Conservation (phyloP, 306 rosid genomes). For the Medicago ruthenica region DNA sequence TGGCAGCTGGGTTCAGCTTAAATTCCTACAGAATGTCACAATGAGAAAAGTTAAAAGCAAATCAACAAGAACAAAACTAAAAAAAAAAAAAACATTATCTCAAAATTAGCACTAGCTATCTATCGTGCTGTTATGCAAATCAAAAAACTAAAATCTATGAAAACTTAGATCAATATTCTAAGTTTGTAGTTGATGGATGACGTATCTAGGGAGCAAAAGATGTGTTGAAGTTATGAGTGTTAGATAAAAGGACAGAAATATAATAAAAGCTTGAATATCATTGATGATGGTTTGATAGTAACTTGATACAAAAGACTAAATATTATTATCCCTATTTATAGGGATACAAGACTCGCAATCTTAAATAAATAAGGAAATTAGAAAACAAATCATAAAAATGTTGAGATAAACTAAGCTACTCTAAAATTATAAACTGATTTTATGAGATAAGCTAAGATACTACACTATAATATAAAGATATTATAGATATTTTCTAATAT, state of each 20-base stretch:
- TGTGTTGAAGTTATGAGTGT: no score
- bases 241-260: background rate
- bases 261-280: background rate
- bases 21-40: conserved; percentile 65
- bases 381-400: background rate
- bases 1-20: conserved; percentile 93
- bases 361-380: background rate
- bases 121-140: conserved; percentile 29
- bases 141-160: conserved; percentile 19
- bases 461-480: background rate
- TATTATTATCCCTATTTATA: background rate
- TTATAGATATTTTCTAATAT: background rate
- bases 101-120: conserved; percentile 18
- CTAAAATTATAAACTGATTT: background rate
- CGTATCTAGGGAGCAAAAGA: background rate
- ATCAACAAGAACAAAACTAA: background rate
- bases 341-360: background rate
- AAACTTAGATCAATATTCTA: conserved; percentile 2
- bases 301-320: background rate
- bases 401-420: background rate
- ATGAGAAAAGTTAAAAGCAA: conserved; percentile 23
- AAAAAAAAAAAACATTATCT: conserved; percentile 20
- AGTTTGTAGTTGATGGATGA: conserved; percentile 32
- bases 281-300: background rate
- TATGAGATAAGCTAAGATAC: background rate